phyloP scores from a whole-genome alignment of 1,284 basidiomycete species.

The Ceratobasidium papillatum region DNA sequence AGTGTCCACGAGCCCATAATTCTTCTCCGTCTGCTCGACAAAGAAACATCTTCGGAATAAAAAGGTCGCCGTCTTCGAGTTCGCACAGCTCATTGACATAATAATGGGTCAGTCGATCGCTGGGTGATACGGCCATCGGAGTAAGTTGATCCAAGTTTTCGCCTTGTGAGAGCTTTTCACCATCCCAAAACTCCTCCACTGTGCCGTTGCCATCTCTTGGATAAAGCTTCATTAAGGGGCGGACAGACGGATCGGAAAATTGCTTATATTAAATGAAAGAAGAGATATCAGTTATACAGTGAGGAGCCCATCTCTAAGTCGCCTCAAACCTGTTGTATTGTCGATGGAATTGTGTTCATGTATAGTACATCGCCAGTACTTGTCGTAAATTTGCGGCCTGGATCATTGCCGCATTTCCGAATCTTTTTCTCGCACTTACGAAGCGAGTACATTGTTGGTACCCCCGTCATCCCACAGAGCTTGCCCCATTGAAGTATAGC shows the following conservation, averaged over 20 bases:
- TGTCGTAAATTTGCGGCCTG: neutral
- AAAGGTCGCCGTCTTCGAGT: neutral
- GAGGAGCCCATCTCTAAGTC: neutral
- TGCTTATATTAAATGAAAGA: neutral
- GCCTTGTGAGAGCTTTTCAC: constrained; percentile 6
- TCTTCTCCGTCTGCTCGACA: neutral
- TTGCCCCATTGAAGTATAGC: neutral
- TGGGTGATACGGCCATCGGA: neutral
- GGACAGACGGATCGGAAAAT: constrained; percentile 7
- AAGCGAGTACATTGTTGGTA: constrained; percentile 2
- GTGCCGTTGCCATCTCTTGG: neutral
- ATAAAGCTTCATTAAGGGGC: neutral
- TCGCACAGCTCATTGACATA: constrained; percentile 21
- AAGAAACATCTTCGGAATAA: constrained; percentile 9
- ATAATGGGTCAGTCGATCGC: neutral
- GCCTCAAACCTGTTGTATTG: neutral
- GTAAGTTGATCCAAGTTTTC: constrained; percentile 1
- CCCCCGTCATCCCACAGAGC: neutral
- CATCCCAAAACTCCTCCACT: constrained; percentile 17
- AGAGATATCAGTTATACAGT: neutral
- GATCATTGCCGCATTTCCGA: neutral
- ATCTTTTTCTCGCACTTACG: constrained; percentile 2
- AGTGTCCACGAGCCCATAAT: constrained; percentile 11
- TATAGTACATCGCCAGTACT: neutral
- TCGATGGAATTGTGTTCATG: neutral